Conservation (phyloP, 108 stramenopile genomes). For the Fragilariopsis cylindrus region DNA sequence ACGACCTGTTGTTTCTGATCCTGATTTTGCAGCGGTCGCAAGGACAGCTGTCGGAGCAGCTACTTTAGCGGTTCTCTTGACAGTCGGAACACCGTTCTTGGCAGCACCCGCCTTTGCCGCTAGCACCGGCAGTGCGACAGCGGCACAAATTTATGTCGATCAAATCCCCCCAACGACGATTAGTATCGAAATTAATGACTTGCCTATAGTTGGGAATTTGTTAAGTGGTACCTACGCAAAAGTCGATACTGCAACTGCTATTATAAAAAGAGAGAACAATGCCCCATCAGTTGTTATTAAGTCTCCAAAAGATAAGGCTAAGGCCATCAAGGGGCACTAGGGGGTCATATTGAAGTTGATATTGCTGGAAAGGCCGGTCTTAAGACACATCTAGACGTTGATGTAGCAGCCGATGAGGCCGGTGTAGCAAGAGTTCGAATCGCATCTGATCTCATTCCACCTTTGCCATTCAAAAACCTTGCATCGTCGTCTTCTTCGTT, state of each 20-base stretch:
- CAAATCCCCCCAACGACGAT: slow-evolving; percentile 42
- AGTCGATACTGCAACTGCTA: neutral
- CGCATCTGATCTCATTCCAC: slow-evolving; percentile 44
- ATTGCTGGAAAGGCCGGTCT: slow-evolving; percentile 41
- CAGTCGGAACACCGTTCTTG: neutral
- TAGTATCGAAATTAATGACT: slow-evolving; percentile 38
- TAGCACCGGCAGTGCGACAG: slow-evolving; percentile 15
- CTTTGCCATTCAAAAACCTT: slow-evolving; percentile 47
- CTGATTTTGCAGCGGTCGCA: neutral
- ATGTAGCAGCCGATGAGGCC: slow-evolving; percentile 41
- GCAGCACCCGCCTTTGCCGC: slow-evolving; percentile 34
- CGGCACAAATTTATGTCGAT: slow-evolving; percentile 46
- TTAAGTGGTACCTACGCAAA: slow-evolving; percentile 53
- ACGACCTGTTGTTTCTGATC: too few relatives aligned
- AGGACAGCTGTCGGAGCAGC: slow-evolving; percentile 22
- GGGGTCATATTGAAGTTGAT: slow-evolving; percentile 53
- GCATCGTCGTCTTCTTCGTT: slow-evolving; percentile 5
- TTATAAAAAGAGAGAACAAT: neutral
- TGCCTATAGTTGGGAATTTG: slow-evolving; percentile 47
- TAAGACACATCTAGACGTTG: slow-evolving; percentile 49
- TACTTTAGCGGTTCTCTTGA: slow-evolving; percentile 21
- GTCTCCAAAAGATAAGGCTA: slow-evolving; percentile 42
- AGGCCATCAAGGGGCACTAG: slow-evolving; percentile 35
- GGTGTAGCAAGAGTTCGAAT: slow-evolving; percentile 40
- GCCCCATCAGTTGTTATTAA: slow-evolving; percentile 31